phyloP scores from a whole-genome alignment of 345 rosid species.

The Salix arbutifolia region DNA sequence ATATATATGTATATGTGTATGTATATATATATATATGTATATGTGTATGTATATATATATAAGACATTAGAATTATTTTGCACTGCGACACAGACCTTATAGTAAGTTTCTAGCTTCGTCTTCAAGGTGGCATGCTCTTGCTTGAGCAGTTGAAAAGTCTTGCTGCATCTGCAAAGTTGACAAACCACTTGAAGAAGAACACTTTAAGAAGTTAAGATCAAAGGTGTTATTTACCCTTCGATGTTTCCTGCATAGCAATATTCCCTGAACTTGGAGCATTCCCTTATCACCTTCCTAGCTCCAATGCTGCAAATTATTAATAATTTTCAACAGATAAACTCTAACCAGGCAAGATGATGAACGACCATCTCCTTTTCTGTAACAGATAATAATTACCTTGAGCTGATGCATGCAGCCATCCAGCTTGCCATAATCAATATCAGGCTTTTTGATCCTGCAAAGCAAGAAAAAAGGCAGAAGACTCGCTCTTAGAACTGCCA shows the following conservation, averaged over 20 bases:
- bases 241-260: conserved; percentile 24
- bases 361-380: neutral
- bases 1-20: too few relatives aligned
- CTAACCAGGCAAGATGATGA: neutral
- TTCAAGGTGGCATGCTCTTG: conserved; percentile 36
- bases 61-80: neutral
- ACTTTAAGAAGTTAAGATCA: neutral
- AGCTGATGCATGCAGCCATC: conserved; percentile 47
- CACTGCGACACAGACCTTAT: conserved; percentile 27
- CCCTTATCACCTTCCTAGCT: conserved; percentile 32
- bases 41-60: too few relatives aligned
- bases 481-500: neutral
- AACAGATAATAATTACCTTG: conserved; percentile 24
- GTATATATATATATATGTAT: too few relatives aligned
- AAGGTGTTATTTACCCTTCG: conserved; percentile 26
- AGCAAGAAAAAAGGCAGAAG: neutral
- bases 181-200: neutral
- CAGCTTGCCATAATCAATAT: conserved; percentile 29
- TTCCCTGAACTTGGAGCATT: conserved; percentile 25
- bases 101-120: conserved; percentile 38
- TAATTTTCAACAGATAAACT: neutral
- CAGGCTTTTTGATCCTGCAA: conserved; percentile 23
- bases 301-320: conserved; percentile 30
- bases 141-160: conserved; percentile 34
- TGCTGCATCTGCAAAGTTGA: conserved; percentile 28